Conservation (phyloP, 2,329 filamentous ascomycete genomes). For the Escovopsis sp. region DNA sequence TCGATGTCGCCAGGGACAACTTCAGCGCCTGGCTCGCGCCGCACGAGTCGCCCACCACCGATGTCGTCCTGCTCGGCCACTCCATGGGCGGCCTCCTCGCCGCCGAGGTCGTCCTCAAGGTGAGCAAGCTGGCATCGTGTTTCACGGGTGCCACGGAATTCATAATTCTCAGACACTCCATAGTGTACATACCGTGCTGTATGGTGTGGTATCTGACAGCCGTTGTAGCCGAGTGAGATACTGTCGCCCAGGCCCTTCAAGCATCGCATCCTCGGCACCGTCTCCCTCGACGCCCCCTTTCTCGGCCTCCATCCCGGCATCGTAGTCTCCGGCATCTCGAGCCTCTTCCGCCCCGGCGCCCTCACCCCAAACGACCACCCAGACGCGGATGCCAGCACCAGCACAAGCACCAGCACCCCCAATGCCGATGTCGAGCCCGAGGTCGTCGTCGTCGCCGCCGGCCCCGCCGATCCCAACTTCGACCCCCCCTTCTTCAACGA, state of each 20-base stretch:
- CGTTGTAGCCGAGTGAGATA: too few species aligned
- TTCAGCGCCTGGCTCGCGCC: conserved; percentile 73
- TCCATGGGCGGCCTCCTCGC: conserved; percentile 80
- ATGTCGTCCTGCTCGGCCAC: conserved; percentile 73
- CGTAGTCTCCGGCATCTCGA: conserved; percentile 65
- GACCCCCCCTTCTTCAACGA: conserved; percentile 69
- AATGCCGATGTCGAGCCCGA: too few species aligned
- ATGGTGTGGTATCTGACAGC: too few species aligned
- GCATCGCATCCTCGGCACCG: conserved; percentile 64
- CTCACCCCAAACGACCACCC: neutral
- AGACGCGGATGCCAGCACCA: neutral
- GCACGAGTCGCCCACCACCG: conserved; percentile 58
- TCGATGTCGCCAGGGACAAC: conserved; percentile 62
- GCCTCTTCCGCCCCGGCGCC: conserved; percentile 45
- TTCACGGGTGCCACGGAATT: neutral
- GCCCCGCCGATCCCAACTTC: conserved; percentile 45
- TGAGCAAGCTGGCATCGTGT: conserved; percentile 12
- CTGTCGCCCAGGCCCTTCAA: conserved; percentile 30
- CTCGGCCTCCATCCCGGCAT: conserved; percentile 82
- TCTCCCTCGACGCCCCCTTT: conserved; percentile 77
- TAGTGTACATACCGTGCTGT: conserved; percentile 12
- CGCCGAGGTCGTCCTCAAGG: conserved; percentile 61
- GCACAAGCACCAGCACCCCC: neutral
- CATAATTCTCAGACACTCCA: conserved; percentile 17
- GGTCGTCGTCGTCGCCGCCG: conserved; percentile 5